phyloP scores from a whole-genome alignment of 176 grass and related monocot genomes.

The Paspalum notatum region DNA sequence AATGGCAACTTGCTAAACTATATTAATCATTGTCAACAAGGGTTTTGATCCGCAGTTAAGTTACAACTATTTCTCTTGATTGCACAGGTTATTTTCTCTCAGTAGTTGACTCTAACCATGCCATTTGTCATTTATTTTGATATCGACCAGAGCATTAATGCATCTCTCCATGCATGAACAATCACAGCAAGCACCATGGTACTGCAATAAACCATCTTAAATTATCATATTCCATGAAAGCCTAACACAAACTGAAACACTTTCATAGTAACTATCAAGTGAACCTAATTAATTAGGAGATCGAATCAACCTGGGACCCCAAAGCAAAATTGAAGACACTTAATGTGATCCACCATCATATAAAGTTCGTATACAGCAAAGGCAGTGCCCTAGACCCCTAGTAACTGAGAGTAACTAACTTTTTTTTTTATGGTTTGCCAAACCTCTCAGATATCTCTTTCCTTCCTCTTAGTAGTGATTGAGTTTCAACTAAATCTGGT shows the following conservation, averaged over 20 bases:
- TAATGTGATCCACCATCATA: too few relatives aligned
- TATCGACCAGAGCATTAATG: background rate
- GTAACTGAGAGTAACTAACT: background rate
- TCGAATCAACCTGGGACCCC: background rate
- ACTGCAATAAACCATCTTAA: background rate
- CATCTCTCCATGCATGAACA: constrained; percentile 4
- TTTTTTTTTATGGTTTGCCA: background rate
- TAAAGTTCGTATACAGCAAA: too few relatives aligned
- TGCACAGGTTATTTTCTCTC: constrained; percentile 5
- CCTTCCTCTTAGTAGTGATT: background rate
- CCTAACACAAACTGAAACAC: background rate
- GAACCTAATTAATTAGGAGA: background rate
- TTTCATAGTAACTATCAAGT: background rate
- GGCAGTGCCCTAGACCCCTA: too few relatives aligned
- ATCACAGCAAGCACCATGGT: background rate
- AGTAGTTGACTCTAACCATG: background rate
- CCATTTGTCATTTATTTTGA: background rate
- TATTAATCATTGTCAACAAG: background rate
- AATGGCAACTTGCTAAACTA: background rate
- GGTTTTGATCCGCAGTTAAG: background rate
- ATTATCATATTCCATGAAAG: background rate
- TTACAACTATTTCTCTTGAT: background rate
- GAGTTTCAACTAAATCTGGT: background rate
- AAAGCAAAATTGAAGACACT: too few relatives aligned
- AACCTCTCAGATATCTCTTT: background rate